A percentile compares a stretch with the other conserved stretches of the same genome.
Evolutionary conservation across 306 rosid genomes (phyloP).

Genomic region (Medicago truncatula): DNA sequence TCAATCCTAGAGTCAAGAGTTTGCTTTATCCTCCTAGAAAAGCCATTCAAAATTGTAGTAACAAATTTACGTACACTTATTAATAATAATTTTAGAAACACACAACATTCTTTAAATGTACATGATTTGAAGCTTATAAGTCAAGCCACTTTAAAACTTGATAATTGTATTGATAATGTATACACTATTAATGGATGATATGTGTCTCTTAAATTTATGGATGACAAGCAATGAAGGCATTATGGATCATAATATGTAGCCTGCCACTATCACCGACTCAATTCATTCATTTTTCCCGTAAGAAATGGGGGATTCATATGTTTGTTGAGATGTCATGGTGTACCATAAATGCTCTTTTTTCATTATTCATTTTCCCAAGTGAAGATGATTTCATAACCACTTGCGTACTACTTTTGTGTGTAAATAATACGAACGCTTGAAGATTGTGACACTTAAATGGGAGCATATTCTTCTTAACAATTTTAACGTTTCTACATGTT

Average conservation of each 20-base stretch:
- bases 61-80: background rate
- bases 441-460: too few species aligned
- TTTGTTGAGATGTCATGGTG: background rate
- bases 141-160: constrained; percentile 27
- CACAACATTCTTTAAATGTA: background rate
- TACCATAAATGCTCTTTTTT: background rate
- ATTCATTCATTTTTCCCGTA: background rate
- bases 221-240: background rate
- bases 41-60: constrained; percentile 2
- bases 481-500: too few species aligned
- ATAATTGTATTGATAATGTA: background rate
- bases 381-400: too few species aligned
- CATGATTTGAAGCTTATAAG: constrained; percentile 26
- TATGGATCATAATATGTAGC: background rate
- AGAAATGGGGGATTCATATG: background rate
- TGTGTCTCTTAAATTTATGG: background rate
- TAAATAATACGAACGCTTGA: too few species aligned
- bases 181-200: background rate
- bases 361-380: background rate
- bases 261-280: background rate
- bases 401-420: too few species aligned
- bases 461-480: too few species aligned
- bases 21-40: constrained; percentile 16
- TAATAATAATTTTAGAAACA: background rate
- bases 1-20: constrained; percentile 8